A percentile compares a stretch with the other conserved stretches of the same genome.
These are phyloP conservation scores for Microbotryum lychnidis-dioicae DNA, from an alignment of 1,284 basidiomycete genomes.

Conservation along the genomic window DNA sequence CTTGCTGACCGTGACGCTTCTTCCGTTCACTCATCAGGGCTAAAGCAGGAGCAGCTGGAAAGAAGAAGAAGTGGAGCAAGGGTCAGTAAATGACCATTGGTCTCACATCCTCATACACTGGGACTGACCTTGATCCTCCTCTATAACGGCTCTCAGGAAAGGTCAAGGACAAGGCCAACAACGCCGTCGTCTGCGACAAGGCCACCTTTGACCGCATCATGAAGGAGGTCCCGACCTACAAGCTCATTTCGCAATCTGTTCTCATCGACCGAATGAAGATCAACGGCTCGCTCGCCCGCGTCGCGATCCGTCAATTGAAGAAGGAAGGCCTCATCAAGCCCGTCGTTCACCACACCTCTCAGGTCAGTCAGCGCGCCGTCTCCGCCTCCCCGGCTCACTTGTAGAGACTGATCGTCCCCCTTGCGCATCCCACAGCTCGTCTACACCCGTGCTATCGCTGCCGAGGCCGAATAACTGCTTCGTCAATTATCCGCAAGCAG, in stretches of 20 bases:
- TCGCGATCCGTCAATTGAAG: slow-evolving; percentile 89
- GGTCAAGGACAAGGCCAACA: slow-evolving; percentile 45
- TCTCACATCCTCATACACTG: not conserved
- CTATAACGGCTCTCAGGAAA: not conserved
- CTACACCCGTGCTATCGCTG: slow-evolving; percentile 1
- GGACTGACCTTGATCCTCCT: not conserved
- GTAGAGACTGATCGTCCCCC: not conserved
- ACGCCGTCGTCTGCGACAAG: slow-evolving; percentile 91
- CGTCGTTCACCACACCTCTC: slow-evolving; percentile 90
- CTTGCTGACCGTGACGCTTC: too few relatives aligned
- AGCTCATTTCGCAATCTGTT: slow-evolving; percentile 94
- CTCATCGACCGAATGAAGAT: slow-evolving; percentile 96
- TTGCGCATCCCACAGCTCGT: slow-evolving; percentile 2
- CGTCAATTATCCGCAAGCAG: not conserved
- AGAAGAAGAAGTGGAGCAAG: slow-evolving; percentile 38
- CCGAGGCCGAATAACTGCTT: not conserved
- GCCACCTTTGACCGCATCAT: slow-evolving; percentile 56
- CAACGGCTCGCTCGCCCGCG: slow-evolving; percentile 88
- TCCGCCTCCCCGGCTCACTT: not conserved
- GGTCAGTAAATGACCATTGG: not conserved
- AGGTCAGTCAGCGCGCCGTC: slow-evolving; percentile 48
- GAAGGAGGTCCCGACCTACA: slow-evolving; percentile 99
- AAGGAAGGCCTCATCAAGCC: slow-evolving; percentile 89
- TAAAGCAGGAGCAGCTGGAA: slow-evolving; percentile 23
- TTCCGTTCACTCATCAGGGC: not conserved